Conservation (phyloP, 805 yeast species). For the Priceomyces castillae region DNA sequence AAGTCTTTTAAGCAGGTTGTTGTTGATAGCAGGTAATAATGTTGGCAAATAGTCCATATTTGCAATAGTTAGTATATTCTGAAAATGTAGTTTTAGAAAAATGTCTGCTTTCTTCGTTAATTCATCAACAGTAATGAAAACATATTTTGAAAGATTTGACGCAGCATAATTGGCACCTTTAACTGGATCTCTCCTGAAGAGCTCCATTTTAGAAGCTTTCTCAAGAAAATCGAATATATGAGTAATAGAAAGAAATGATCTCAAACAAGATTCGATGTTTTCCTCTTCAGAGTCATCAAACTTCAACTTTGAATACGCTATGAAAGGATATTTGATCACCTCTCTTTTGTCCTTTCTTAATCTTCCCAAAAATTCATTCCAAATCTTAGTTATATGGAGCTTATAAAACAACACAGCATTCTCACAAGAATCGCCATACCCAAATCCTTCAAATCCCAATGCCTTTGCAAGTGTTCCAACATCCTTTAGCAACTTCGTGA, state of each 20-base stretch:
- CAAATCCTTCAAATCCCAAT: constrained; percentile 14
- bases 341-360: constrained; percentile 2
- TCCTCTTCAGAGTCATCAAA: not conserved
- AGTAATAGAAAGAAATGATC: constrained; percentile 3
- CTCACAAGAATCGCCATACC: constrained; percentile 13
- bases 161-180: constrained; percentile 5
- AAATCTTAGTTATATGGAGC: constrained; percentile 13
- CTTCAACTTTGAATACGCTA: not conserved
- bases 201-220: constrained; percentile 7
- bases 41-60: not conserved
- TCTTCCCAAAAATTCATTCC: constrained; percentile 12
- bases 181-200: constrained; percentile 3
- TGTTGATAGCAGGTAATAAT: constrained; percentile 4
- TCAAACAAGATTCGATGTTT: constrained; percentile 2
- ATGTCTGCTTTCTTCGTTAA: not conserved
- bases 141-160: constrained; percentile 2
- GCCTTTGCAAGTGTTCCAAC: constrained; percentile 6
- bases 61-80: constrained; percentile 3
- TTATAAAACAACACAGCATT: constrained; percentile 20
- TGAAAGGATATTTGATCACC: constrained; percentile 8
- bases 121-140: constrained; percentile 3
- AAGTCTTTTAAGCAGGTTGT: constrained; percentile 3
- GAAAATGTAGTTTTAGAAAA: not conserved
- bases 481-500: constrained; percentile 1
- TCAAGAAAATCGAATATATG: constrained; percentile 7